phyloP scores from a whole-genome alignment of 805 yeast species.

The Ogataea polymorpha region DNA sequence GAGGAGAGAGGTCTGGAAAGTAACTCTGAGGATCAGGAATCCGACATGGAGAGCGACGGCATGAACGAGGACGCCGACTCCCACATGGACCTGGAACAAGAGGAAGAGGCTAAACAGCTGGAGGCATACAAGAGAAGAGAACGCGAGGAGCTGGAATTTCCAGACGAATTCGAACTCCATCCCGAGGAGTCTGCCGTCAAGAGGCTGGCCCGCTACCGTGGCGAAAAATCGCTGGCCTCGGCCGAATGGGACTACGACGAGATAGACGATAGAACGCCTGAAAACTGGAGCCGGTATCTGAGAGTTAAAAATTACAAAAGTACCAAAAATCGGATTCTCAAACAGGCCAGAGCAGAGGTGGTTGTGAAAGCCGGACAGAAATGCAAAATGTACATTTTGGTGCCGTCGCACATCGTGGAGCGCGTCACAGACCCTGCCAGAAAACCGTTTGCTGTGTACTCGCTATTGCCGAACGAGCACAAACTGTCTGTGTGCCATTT shows the following conservation, averaged over 20 bases:
- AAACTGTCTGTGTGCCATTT: conserved; percentile 80
- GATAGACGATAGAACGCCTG: conserved; percentile 65
- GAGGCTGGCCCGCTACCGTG: conserved; percentile 75
- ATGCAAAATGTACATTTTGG: conserved; percentile 56
- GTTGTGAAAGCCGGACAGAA: conserved; percentile 61
- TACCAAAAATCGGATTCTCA: conserved; percentile 63
- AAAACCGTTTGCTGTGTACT: conserved; percentile 62
- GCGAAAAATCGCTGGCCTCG: conserved; percentile 75
- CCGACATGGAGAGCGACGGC: conserved; percentile 41
- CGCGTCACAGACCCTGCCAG: conserved; percentile 41
- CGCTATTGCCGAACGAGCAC: conserved; percentile 81
- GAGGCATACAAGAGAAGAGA: conserved; percentile 64
- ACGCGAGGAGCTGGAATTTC: conserved; percentile 86
- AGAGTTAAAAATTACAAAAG: conserved; percentile 75
- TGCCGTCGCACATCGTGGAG: conserved; percentile 47
- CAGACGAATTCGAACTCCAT: conserved; percentile 87
- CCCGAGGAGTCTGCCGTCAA: conserved; percentile 77
- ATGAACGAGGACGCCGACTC: conserved; percentile 43
- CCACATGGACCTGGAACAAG: conserved; percentile 72
- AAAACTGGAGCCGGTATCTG: conserved; percentile 71
- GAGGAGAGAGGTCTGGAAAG: conserved; percentile 43
- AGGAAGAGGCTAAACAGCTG: conserved; percentile 80
- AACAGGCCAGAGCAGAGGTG: conserved; percentile 50
- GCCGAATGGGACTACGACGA: conserved; percentile 90
- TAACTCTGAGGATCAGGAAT: conserved; percentile 31